phyloP scores from a whole-genome alignment of 306 rosid genomes.

The Gillenia trifoliata region DNA sequence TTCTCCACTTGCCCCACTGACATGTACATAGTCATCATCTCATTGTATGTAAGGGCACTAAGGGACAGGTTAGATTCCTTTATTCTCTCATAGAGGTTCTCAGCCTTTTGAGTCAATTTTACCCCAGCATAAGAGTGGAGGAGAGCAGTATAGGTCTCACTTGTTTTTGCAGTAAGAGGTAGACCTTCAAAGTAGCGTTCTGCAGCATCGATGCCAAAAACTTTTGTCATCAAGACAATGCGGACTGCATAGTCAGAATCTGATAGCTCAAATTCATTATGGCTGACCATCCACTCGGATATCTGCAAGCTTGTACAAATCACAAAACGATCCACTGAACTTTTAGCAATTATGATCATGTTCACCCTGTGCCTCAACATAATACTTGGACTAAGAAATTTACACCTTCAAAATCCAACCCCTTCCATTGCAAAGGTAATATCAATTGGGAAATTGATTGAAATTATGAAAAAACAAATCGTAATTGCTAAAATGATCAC shows the following conservation, averaged over 20 bases:
- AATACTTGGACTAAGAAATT: too few species aligned
- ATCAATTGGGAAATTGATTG: too few species aligned
- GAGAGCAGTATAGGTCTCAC: conserved; percentile 80
- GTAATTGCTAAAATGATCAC: too few species aligned
- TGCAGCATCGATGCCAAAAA: conserved; percentile 85
- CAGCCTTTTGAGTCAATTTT: conserved; percentile 76
- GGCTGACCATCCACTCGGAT: conserved; percentile 84
- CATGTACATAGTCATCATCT: conserved; percentile 92
- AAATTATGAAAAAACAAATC: too few species aligned
- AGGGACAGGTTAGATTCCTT: conserved; percentile 49
- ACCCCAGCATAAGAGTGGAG: conserved; percentile 81
- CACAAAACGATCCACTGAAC: conserved; percentile 4
- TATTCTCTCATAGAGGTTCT: conserved; percentile 58
- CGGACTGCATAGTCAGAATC: conserved; percentile 78
- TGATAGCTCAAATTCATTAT: conserved; percentile 48
- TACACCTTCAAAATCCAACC: too few species aligned
- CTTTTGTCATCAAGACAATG: conserved; percentile 83
- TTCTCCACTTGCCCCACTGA: conserved; percentile 83
- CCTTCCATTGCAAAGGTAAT: too few species aligned
- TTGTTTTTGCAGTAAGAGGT: conserved; percentile 53
- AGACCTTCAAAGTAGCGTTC: conserved; percentile 89
- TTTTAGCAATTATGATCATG: neutral
- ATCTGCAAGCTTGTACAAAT: conserved; percentile 52
- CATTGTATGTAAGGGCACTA: conserved; percentile 72
- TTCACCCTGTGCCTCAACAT: too few species aligned